Evolutionary conservation across 225 moss, liverwort and hornwort species (phyloP), one percentile per base, ranked within the genome.

Genomic region (Marchantia paleacea): DNA sequence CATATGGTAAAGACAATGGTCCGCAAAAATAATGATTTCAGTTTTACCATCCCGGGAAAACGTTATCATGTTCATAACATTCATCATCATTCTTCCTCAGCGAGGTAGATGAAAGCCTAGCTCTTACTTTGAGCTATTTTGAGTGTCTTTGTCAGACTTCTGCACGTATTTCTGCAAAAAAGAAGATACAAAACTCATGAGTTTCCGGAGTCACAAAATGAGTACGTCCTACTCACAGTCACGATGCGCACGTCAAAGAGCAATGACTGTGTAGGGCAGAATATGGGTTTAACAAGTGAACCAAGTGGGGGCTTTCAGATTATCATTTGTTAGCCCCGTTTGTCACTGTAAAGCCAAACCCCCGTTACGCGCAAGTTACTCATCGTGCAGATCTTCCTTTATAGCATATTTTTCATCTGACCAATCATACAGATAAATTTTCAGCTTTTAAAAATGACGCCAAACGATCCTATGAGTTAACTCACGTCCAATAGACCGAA

Each of bases 101-200:
- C 73, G 12, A 4, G 29, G 26, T 55, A 74, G 54, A 4, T 54
- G 60, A 60, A 39, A 55, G 0, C 28, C 26, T 75, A 31, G 58
- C 53, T 30, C 57, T 76, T 60, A 76, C 75, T 76, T 76, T 11
- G 75, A 76, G 31, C 31, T 54, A 3, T 61, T 76, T 39, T 26
- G 57, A 10, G 57, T 7, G 19, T 20, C 60, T 28, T 76, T 76
- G 39, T 60, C 58, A 11, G 75, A 76, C 75, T 60, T 76, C 75
- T 58, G 57, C 15, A 53, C 55, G 24, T 53, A 53, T 31, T 22
- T 76, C 75, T 76, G 75, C 75, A 60, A n/a, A 76, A 76, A 76
- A 55, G 55, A 5, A 47, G 30, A 1, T 0, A 70, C 25, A 68
- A 62, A 24, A 24, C 22, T 22, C 2, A 62, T 22, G 24, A 62